Evolutionary conservation across 345 rosid species (phyloP), one percentile per base, ranked within the genome.

Genomic region (Melaleuca alternifolia): DNA sequence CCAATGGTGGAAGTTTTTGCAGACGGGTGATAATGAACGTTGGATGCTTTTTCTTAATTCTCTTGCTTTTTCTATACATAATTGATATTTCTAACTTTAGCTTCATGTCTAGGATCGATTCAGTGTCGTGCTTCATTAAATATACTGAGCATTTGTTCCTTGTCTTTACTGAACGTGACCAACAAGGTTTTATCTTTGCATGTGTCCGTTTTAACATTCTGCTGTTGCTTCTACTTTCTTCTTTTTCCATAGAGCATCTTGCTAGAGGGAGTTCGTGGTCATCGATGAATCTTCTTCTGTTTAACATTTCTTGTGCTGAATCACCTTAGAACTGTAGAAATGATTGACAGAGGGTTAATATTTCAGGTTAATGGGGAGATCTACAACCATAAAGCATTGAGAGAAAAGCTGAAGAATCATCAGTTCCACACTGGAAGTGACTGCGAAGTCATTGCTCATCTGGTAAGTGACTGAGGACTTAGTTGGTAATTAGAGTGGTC

Each of bases 351-450:
- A 59, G 48, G 85, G 41, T 11, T 18, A 23, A 41, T 65, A 15
- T 33, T 84, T 54, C 83, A 95, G 99, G 98, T 97, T 56, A 97
- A 97, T 86, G 99, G 99, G 87, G 99, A 96, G 92, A 97, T 96
- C 90, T 97, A 96, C 93, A 97, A 97, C 89, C 99, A 97, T 89
- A 97, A 93, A 88, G 91, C 91, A 53, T 91, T 96, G 83, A 95
- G 98, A 90, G 90, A 89, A 85, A 89, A 88, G 50, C 82, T 97
- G 91, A 87, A 87, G 54, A 89, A 92, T 87, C 99, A 97, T 89
- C 93, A 92, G 90, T 96, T 97, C 88, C 91, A 86, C 5, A 97
- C 99, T 11, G 98, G 96, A 83, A 96, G 99, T 90, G 99, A 97
- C 61, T 97, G 99, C 81, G 99, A 95, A 50, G 99, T 95, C 82